These are phyloP conservation scores for Syncephalastrum monosporum DNA, from an alignment of 371 early-diverging fungal species.

Conservation along the genomic window DNA sequence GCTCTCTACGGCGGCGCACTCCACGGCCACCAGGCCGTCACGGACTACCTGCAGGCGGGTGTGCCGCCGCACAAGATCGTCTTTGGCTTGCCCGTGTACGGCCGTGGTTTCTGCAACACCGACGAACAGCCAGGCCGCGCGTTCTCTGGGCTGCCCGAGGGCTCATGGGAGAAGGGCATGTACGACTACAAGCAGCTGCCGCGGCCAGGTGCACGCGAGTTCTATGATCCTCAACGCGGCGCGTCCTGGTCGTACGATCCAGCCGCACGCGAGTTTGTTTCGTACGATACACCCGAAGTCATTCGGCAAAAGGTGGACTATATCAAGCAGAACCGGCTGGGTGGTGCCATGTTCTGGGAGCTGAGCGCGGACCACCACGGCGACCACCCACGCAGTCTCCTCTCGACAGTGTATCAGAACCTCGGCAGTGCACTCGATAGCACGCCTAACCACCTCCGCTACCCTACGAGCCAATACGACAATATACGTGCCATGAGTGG, in stretches of 20 bases:
- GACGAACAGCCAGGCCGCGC: slow-evolving; percentile 11
- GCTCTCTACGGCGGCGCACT: slow-evolving; percentile 67
- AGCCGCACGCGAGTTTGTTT: slow-evolving; percentile 64
- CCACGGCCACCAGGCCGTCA: slow-evolving; percentile 64
- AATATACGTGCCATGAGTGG: slow-evolving; percentile 35
- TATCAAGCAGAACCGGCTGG: slow-evolving; percentile 60
- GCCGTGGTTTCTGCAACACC: slow-evolving; percentile 69
- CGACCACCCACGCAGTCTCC: slow-evolving; percentile 41
- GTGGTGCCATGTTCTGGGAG: slow-evolving; percentile 90
- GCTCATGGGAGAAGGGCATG: slow-evolving; percentile 85
- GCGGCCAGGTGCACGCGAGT: slow-evolving; percentile 56
- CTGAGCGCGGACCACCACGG: slow-evolving; percentile 60
- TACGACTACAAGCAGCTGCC: slow-evolving; percentile 78
- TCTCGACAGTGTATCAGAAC: slow-evolving; percentile 33
- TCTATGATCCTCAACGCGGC: slow-evolving; percentile 64
- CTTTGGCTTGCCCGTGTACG: slow-evolving; percentile 76
- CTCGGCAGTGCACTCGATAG: slow-evolving; percentile 41
- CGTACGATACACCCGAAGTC: slow-evolving; percentile 79
- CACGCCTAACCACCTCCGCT: slow-evolving; percentile 46
- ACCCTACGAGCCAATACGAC: slow-evolving; percentile 51
- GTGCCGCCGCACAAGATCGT: slow-evolving; percentile 75
- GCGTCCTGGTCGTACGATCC: slow-evolving; percentile 79
- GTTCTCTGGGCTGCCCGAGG: slow-evolving; percentile 65
- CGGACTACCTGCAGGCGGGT: slow-evolving; percentile 62
- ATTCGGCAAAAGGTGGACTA: slow-evolving; percentile 76